These are phyloP conservation scores for Spencermartinsiella europaea DNA, from an alignment of 805 yeast genomes.

Conservation along the genomic window DNA sequence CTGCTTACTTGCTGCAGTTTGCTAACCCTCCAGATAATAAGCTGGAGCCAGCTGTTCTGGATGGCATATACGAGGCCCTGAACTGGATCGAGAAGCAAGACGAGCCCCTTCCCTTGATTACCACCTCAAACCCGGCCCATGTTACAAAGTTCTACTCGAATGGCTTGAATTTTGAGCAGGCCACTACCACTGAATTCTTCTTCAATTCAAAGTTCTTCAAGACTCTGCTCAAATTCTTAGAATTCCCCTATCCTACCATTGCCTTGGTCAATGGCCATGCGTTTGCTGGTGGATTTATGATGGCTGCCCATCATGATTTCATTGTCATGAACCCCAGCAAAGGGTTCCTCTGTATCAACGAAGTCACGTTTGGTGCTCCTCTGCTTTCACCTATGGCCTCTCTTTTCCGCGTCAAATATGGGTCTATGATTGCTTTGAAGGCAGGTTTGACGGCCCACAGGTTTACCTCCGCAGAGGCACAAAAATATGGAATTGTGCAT, in stretches of 20 bases:
- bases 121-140: conserved; percentile 32
- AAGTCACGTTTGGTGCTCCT: conserved; percentile 36
- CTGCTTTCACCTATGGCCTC: conserved; percentile 33
- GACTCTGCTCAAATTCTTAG: conserved; percentile 30
- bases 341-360: conserved; percentile 38
- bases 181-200: conserved; percentile 31
- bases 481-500: conserved; percentile 29
- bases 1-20: conserved; percentile 31
- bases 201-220: conserved; percentile 31
- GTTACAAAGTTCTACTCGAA: conserved; percentile 33
- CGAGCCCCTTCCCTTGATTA: conserved; percentile 32
- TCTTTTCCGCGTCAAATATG: conserved; percentile 29
- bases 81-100: conserved; percentile 26
- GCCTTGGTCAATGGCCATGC: conserved; percentile 38
- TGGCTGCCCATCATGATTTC: conserved; percentile 36
- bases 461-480: conserved; percentile 29
- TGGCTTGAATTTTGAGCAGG: conserved; percentile 35
- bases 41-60: conserved; percentile 29
- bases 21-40: conserved; percentile 35
- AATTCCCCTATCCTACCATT: conserved; percentile 38
- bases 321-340: conserved; percentile 35
- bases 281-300: conserved; percentile 38
- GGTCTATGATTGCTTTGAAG: conserved; percentile 28
- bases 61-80: conserved; percentile 32
- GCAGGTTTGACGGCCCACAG: conserved; percentile 33